Evolutionary conservation across 1,284 basidiomycete genomes (phyloP).

Genomic region (Serendipita sp.): DNA sequence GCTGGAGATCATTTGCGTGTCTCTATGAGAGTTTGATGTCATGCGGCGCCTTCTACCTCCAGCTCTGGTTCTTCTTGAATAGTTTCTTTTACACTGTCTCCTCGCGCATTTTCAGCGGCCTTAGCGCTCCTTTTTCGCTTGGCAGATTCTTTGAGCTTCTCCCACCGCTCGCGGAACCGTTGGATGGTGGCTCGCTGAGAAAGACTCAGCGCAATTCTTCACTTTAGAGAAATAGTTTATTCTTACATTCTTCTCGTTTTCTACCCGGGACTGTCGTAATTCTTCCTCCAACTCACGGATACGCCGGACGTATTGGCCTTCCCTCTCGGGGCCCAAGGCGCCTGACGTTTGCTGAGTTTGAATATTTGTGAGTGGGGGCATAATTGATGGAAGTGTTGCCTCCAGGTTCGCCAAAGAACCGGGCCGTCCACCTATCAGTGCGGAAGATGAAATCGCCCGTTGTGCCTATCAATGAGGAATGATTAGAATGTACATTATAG

Average conservation of each 20-base stretch:
- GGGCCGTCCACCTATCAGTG: conserved; percentile 30
- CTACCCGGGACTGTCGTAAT: conserved; percentile 41
- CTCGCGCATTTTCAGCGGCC: conserved; percentile 36
- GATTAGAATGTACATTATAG: not conserved
- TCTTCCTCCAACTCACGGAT: conserved; percentile 65
- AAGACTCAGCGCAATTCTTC: conserved; percentile 6
- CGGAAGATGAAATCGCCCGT: conserved; percentile 55
- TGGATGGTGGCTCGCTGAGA: conserved; percentile 64
- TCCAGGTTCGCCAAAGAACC: conserved; percentile 13
- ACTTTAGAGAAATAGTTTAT: not conserved
- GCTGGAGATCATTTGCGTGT: not conserved
- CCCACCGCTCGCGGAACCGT: conserved; percentile 76
- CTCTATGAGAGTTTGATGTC: not conserved
- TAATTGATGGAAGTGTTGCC: not conserved
- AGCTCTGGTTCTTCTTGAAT: conserved; percentile 68
- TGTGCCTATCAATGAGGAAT: conserved; percentile 39
- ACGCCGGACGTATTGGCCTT: conserved; percentile 50
- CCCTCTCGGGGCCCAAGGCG: conserved; percentile 34
- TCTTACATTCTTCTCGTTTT: conserved; percentile 71
- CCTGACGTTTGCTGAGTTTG: conserved; percentile 4
- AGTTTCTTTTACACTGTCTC: conserved; percentile 38
- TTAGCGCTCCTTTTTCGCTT: conserved; percentile 77
- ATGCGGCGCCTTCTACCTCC: conserved; percentile 22
- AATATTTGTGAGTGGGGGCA: not conserved
- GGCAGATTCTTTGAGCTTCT: conserved; percentile 74